Evolutionary conservation across 2,329 filamentous ascomycete species (phyloP).

Genomic region (Aspergillus texensis): DNA sequence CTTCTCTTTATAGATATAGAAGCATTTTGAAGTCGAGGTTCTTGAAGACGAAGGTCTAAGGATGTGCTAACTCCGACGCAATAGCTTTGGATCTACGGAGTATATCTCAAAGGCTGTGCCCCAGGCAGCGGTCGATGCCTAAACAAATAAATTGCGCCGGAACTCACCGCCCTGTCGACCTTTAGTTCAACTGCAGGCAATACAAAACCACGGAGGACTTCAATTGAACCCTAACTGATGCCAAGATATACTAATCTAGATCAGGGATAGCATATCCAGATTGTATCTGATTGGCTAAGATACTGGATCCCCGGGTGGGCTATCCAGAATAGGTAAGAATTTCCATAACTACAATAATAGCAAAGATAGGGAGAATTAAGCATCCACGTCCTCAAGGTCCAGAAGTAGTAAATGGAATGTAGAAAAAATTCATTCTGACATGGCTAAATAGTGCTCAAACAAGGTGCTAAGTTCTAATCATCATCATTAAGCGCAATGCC

Average conservation of each 20-base stretch:
- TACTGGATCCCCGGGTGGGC: not conserved
- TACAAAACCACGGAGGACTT: not conserved
- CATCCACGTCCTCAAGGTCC: not conserved
- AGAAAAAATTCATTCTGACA: conserved; percentile 1
- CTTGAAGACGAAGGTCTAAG: too few species aligned
- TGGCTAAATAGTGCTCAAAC: not conserved
- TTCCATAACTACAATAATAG: not conserved
- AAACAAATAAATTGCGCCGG: too few species aligned
- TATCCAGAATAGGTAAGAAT: not conserved
- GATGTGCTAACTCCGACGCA: too few species aligned
- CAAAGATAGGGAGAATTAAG: not conserved
- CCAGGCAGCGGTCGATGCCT: too few species aligned
- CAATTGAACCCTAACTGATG: not conserved
- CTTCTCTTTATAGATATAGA: too few species aligned
- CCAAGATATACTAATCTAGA: not conserved
- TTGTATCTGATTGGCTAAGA: not conserved
- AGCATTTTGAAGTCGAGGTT: too few species aligned
- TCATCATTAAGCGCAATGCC: not conserved
- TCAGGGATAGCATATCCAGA: not conserved
- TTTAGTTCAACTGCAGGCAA: not conserved
- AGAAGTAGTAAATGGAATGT: not conserved
- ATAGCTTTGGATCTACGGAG: too few species aligned
- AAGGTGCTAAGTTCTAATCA: conserved; percentile 2
- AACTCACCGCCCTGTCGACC: not conserved
- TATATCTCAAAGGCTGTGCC: too few species aligned